These are phyloP conservation scores for Chlamydomonas reinhardtii DNA, from an alignment of 163 green algal genomes.

Conservation along the genomic window DNA sequence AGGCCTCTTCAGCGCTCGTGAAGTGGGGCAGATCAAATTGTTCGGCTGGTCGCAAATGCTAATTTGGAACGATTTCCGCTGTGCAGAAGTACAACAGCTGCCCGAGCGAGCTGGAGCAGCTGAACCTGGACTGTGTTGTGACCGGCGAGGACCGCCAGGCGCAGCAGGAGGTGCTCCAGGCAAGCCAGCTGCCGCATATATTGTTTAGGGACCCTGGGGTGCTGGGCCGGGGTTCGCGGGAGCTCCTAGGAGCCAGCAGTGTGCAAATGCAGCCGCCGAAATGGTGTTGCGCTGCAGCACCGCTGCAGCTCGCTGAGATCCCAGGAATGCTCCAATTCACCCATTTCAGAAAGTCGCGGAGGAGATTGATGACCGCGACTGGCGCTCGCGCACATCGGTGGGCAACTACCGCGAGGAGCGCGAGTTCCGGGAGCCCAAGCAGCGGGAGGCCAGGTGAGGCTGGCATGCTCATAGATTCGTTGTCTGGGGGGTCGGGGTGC, in stretches of 20 bases:
- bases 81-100: conserved; percentile 75
- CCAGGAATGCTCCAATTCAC: too few species aligned
- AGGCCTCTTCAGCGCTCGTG: neutral
- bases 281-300: too few species aligned
- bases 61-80: neutral
- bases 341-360: conserved; percentile 69
- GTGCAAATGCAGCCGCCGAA: too few species aligned
- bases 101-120: conserved; percentile 75
- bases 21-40: neutral
- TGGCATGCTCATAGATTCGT: too few species aligned
- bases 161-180: conserved; percentile 67
- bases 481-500: too few species aligned
- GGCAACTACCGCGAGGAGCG: conserved; percentile 39
- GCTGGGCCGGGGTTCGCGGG: too few species aligned
- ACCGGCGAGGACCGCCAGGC: conserved; percentile 42
- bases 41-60: neutral
- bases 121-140: conserved; percentile 73
- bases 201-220: too few species aligned
- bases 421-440: conserved; percentile 29
- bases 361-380: conserved; percentile 72
- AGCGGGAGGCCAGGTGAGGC: neutral
- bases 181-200: neutral
- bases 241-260: too few species aligned
- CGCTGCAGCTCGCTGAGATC: too few species aligned
- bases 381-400: conserved; percentile 56